phyloP scores from a whole-genome alignment of 2,329 filamentous ascomycete species.

The Sordariomycetes sp. region DNA sequence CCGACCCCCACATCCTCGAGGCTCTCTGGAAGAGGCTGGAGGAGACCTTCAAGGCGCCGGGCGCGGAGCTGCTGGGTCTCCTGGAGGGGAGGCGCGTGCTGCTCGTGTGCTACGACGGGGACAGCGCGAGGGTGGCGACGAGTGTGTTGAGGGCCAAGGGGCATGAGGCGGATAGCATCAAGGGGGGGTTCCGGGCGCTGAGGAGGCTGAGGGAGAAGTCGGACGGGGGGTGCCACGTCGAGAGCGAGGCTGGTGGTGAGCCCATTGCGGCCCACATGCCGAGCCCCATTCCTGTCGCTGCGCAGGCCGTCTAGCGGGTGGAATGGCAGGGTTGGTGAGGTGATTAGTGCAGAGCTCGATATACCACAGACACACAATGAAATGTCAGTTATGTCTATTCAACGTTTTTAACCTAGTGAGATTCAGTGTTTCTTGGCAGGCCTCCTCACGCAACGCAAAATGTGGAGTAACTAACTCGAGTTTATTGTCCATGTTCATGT shows the following conservation, averaged over 20 bases:
- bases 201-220: not conserved
- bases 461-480: too few species aligned
- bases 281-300: not conserved
- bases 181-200: constrained; percentile 24
- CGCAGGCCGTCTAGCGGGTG: not conserved
- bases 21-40: constrained; percentile 37
- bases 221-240: too few species aligned
- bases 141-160: constrained; percentile 41
- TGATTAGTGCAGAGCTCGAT: too few species aligned
- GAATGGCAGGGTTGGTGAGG: too few species aligned
- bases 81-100: constrained; percentile 25
- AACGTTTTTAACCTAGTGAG: too few species aligned
- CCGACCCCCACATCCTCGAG: constrained; percentile 27
- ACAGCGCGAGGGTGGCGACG: constrained; percentile 40
- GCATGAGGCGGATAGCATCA: constrained; percentile 31
- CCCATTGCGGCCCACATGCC: not conserved
- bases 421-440: too few species aligned
- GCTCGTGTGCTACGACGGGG: constrained; percentile 42
- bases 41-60: constrained; percentile 21
- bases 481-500: too few species aligned
- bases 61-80: constrained; percentile 9
- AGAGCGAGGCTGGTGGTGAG: not conserved
- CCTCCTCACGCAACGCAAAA: too few species aligned
- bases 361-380: too few species aligned
- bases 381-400: too few species aligned